Evolutionary conservation across 306 rosid genomes (phyloP).

Genomic region (Dryas drummondii): DNA sequence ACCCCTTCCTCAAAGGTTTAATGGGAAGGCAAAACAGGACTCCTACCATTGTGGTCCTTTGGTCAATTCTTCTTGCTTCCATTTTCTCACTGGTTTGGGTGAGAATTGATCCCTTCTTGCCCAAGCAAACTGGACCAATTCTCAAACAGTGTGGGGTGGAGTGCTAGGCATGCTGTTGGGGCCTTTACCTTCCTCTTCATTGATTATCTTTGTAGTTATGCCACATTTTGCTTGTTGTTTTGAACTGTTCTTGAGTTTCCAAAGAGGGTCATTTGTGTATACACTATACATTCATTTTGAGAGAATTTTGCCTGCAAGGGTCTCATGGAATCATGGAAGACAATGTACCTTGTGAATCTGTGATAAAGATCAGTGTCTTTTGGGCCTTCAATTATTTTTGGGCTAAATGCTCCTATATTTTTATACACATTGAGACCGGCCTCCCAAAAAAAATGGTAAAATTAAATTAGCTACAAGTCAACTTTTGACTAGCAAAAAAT

Average conservation of each 20-base stretch:
- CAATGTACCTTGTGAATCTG: no score
- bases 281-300: conserved; percentile 1
- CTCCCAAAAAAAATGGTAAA: neutral
- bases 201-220: conserved; percentile 27
- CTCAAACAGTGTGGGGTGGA: conserved; percentile 89
- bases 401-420: neutral
- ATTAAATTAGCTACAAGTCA: neutral
- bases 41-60: conserved; percentile 81
- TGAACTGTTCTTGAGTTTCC: conserved; percentile 2
- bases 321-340: no score
- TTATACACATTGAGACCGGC: neutral
- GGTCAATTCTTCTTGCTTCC: conserved; percentile 77
- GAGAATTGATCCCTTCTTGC: conserved; percentile 82
- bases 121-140: conserved; percentile 77
- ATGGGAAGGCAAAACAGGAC: conserved; percentile 95
- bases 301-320: neutral
- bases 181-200: neutral
- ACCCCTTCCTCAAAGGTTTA: conserved; percentile 95
- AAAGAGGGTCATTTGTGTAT: conserved; percentile 12
- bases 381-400: neutral
- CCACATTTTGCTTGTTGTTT: conserved; percentile 7
- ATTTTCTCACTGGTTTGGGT: conserved; percentile 94
- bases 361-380: no score
- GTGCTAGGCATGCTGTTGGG: conserved; percentile 45
- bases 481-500: neutral